A percentile compares a stretch with the other conserved stretches of the same genome.
Conservation (phyloP, 306 rosid species). For the Cucurbita argyrosperma region DNA sequence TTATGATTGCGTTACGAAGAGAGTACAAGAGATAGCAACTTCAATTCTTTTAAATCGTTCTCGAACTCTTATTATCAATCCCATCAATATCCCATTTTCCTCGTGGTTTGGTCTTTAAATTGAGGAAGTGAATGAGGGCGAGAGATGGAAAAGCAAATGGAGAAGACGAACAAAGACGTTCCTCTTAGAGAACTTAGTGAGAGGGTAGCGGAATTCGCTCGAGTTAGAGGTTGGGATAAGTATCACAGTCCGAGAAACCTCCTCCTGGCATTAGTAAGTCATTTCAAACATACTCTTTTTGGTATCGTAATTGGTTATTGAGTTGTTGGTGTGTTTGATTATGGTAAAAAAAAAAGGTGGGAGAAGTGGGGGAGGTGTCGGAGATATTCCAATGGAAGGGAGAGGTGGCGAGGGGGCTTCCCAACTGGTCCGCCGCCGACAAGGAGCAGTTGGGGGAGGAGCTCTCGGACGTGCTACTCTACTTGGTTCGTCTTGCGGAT, state of each 20-base stretch:
- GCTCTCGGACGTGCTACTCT: conserved; percentile 62
- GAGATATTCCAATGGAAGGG: conserved; percentile 52
- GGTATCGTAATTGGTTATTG: too few relatives aligned
- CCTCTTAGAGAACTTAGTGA: conserved; percentile 58
- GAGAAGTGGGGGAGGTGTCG: conserved; percentile 54
- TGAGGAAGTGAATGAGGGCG: not conserved
- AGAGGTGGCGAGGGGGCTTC: conserved; percentile 65
- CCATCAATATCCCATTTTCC: not conserved
- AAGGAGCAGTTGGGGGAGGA: conserved; percentile 68
- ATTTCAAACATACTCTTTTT: too few relatives aligned
- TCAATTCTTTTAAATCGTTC: too few relatives aligned
- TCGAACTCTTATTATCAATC: not conserved
- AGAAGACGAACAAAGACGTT: conserved; percentile 32
- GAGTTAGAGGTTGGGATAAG: conserved; percentile 65
- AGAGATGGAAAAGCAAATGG: not conserved
- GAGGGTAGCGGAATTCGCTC: conserved; percentile 51
- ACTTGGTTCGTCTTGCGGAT: conserved; percentile 53
- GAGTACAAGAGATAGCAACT: too few relatives aligned
- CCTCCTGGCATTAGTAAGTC: conserved; percentile 56
- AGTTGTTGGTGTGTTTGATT: not conserved
- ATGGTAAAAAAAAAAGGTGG: conserved; percentile 24
- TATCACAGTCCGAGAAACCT: conserved; percentile 71
- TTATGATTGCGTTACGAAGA: too few relatives aligned
- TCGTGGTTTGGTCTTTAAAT: not conserved
- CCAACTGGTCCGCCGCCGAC: conserved; percentile 59